Evolutionary conservation across 495 filamentous ascomycete species (phyloP), one percentile per base, ranked within the genome.

Genomic region (Achaetomiella virescens): DNA sequence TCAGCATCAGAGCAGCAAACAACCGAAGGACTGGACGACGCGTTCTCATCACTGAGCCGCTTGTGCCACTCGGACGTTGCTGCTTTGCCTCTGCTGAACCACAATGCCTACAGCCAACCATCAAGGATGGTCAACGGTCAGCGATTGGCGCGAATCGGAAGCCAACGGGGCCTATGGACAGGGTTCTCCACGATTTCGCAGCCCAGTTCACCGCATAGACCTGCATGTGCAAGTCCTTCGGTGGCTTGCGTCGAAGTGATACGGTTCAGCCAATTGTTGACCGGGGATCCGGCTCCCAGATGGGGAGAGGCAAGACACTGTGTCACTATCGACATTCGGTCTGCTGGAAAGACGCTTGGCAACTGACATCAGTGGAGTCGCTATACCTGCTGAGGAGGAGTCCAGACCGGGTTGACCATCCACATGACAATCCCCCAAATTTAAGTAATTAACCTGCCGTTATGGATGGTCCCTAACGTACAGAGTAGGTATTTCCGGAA

Each of bases 171-270:
- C 20, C 2, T 24, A 12, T 9, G 36, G 38, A 35, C 40, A 52
- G 41, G 50, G 40, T 53, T 53, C 50, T 53, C 50, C 50, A 24
- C 50, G 29, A 53, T 53, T 9, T 31, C 27, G 9, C 27, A 31
- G 27, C 27, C 5, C 40, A 12, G 27, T 15, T 20, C 5, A 22
- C 25, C 4, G 43, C 5, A 46, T 29, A 18, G 14, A 14, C 14
- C 50, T 45, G 40, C 50, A 44, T 44, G 29, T 36, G 40, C 50
- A 44, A 25, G 40, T 53, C 50, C 44, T 45, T 42, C 33, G 40
- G 50, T 53, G 50, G 50, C 50, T 44, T 44, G 17, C 7, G 21
- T 17, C 12, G 10, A 21, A 22, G 37, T 25, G 37, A 11, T 11
- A 4, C 12, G 8, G 10, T 12, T 7, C 20, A 17, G n/a, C 18